Conservation (phyloP, 2,329 filamentous ascomycete species). For the Botryotinia globosa region DNA sequence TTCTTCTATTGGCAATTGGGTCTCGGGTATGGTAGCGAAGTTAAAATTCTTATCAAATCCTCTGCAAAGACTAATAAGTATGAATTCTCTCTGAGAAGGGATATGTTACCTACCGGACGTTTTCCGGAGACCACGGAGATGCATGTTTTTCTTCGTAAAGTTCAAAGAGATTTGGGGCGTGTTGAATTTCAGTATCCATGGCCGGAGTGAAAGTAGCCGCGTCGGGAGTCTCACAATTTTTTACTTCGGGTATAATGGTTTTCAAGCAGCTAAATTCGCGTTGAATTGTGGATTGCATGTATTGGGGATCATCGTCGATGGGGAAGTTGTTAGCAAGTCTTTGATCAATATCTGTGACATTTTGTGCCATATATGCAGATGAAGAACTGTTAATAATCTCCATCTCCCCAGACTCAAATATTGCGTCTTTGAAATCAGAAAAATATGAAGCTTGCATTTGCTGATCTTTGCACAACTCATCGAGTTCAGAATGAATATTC, state of each 20-base stretch:
- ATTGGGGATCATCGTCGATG: not conserved
- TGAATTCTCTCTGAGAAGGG: not conserved
- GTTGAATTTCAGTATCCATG: not conserved
- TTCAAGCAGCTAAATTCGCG: fast-evolving
- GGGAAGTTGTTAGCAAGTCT: not conserved
- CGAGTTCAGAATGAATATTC: not conserved
- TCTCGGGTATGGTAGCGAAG: not conserved
- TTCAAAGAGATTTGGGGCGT: fast-evolving
- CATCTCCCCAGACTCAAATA: no score
- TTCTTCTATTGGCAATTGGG: not conserved
- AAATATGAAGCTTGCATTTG: not conserved
- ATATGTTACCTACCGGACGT: not conserved
- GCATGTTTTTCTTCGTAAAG: not conserved
- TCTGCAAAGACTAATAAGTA: not conserved
- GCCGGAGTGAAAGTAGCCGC: no score
- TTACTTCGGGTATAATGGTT: not conserved
- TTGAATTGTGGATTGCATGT: no score
- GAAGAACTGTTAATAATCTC: not conserved
- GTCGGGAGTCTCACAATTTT: not conserved
- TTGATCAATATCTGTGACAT: not conserved
- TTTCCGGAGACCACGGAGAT: not conserved
- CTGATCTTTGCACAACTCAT: not conserved
- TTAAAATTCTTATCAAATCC: not conserved
- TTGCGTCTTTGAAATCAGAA: not conserved
- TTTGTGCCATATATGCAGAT: not conserved